Evolutionary conservation across 2,329 filamentous ascomycete genomes (phyloP).

Genomic region (Conoideocrella luteorostrata): DNA sequence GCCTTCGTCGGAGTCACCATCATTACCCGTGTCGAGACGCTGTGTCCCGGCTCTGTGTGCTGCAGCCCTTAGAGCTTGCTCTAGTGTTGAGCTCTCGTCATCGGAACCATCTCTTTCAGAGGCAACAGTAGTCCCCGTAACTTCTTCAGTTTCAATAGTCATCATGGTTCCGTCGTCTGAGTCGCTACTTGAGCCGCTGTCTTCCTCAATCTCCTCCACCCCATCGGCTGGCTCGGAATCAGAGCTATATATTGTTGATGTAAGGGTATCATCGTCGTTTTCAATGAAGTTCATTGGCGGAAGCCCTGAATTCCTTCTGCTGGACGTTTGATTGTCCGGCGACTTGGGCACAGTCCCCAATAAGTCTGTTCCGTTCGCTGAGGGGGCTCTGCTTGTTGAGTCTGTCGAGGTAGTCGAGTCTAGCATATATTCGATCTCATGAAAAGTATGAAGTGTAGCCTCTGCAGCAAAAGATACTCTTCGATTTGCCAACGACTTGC

Average conservation of each 20-base stretch:
- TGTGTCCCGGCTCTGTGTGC: slow-evolving; percentile 69
- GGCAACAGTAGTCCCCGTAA: slow-evolving; percentile 60
- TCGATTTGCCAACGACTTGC: slow-evolving; percentile 88
- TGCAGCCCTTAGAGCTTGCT: slow-evolving; percentile 72
- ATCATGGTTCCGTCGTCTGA: slow-evolving; percentile 75
- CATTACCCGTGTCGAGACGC: slow-evolving; percentile 42
- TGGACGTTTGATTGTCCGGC: slow-evolving; percentile 58
- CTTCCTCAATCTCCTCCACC: slow-evolving; percentile 48
- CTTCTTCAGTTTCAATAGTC: slow-evolving; percentile 74
- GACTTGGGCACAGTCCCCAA: slow-evolving; percentile 43
- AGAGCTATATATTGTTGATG: slow-evolving; percentile 73
- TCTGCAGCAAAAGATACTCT: slow-evolving; percentile 96
- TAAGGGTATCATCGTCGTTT: slow-evolving; percentile 59
- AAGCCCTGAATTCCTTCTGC: slow-evolving; percentile 61
- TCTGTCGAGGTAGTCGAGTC: slow-evolving; percentile 80
- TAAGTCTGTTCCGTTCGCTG: slow-evolving; percentile 32
- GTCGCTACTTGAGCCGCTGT: slow-evolving; percentile 43
- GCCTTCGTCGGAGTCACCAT: slow-evolving; percentile 52
- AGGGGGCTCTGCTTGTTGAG: slow-evolving; percentile 67
- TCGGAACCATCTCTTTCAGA: slow-evolving; percentile 58
- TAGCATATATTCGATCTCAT: slow-evolving; percentile 82
- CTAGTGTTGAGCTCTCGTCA: slow-evolving; percentile 63
- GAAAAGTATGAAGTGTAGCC: slow-evolving; percentile 94
- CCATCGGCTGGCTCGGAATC: slow-evolving; percentile 53
- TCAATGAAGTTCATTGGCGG: slow-evolving; percentile 59